Conservation (phyloP, 2,329 filamentous ascomycete genomes). For the Aspergillus eucalypticola region DNA sequence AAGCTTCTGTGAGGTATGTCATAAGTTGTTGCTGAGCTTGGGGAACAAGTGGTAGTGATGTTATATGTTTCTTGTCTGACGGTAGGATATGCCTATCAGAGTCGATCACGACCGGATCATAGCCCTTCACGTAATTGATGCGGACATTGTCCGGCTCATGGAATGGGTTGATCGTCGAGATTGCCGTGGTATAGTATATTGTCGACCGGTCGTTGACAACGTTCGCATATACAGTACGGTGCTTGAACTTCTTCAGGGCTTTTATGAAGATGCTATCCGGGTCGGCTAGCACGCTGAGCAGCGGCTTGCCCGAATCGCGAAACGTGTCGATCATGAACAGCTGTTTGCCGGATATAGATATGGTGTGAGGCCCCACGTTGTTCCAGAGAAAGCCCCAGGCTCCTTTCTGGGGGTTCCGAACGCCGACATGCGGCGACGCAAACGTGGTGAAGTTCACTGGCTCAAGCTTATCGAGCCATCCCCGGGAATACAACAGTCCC, state of each 20-base stretch:
- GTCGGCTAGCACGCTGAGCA: constrained; percentile 80
- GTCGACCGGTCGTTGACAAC: constrained; percentile 82
- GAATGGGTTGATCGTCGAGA: constrained; percentile 77
- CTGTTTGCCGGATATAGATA: constrained; percentile 82
- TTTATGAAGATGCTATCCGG: constrained; percentile 82
- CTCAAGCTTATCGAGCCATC: constrained; percentile 74
- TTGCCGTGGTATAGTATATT: constrained; percentile 78
- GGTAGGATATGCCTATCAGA: constrained; percentile 34
- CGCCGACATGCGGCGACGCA: constrained; percentile 79
- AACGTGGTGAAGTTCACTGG: constrained; percentile 96
- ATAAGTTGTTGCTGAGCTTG: constrained; percentile 36
- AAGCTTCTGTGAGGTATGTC: constrained; percentile 55
- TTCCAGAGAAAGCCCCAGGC: constrained; percentile 73
- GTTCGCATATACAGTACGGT: constrained; percentile 79
- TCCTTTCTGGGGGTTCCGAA: constrained; percentile 67
- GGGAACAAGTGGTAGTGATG: constrained; percentile 27
- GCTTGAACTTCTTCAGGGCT: constrained; percentile 72
- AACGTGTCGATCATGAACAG: constrained; percentile 86
- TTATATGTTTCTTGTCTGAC: constrained; percentile 20
- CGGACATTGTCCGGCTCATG: constrained; percentile 65
- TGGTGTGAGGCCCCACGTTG: constrained; percentile 73
- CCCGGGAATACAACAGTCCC: constrained; percentile 78
- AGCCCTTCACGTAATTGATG: constrained; percentile 72
- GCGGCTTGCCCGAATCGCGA: constrained; percentile 74
- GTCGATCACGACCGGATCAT: constrained; percentile 74